phyloP scores from a whole-genome alignment of 495 filamentous ascomycete species.

The Geoglossum glabrum region DNA sequence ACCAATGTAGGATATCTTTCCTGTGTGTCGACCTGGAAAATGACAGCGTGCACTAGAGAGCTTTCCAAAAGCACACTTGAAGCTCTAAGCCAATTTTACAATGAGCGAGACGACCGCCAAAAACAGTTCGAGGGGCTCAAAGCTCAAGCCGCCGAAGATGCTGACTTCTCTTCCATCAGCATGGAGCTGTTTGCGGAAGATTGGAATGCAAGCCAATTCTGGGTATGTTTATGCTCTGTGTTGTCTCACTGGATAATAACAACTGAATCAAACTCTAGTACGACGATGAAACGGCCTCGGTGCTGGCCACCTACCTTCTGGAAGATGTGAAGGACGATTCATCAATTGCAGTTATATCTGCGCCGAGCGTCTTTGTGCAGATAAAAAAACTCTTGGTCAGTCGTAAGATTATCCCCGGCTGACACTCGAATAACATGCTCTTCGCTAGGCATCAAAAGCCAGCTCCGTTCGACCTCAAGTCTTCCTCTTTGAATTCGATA shows the following conservation, averaged over 20 bases:
- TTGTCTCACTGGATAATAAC: neutral
- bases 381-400: conserved; percentile 45
- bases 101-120: conserved; percentile 39
- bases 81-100: conserved; percentile 47
- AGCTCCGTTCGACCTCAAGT: conserved; percentile 28
- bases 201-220: conserved; percentile 68
- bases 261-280: conserved; percentile 28
- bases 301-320: conserved; percentile 40
- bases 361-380: conserved; percentile 56
- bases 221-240: conserved; percentile 26
- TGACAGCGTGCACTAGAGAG: conserved; percentile 16
- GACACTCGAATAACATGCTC: neutral
- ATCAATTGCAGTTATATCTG: conserved; percentile 46
- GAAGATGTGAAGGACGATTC: conserved; percentile 29
- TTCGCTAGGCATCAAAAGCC: conserved; percentile 2
- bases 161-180: conserved; percentile 26
- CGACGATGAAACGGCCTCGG: conserved; percentile 42
- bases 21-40: neutral
- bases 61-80: conserved; percentile 39
- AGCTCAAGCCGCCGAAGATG: conserved; percentile 26
- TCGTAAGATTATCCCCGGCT: conserved; percentile 4
- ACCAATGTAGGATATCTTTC: neutral
- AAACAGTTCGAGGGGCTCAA: conserved; percentile 44
- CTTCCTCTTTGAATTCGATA: conserved; percentile 48
- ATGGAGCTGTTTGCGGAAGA: conserved; percentile 63